Percentiles rank a stretch among this genome's conserved stretches.
Evolutionary conservation across 2,329 filamentous ascomycete species (phyloP).

Genomic region (Ceratocystis alfenasii): DNA sequence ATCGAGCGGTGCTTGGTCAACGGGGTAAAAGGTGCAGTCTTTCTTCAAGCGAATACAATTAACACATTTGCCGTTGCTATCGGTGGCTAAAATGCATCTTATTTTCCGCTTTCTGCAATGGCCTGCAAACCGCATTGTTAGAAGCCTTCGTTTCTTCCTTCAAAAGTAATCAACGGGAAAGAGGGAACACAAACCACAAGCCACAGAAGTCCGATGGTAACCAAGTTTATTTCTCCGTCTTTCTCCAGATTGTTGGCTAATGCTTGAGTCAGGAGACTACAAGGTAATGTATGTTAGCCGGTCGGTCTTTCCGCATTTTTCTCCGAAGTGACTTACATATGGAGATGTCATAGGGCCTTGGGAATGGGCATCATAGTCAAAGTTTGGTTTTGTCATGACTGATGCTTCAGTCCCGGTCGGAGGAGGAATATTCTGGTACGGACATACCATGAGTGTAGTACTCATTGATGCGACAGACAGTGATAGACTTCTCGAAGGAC

Average conservation of each 20-base stretch:
- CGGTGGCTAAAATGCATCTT: slow-evolving; percentile 67
- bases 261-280: slow-evolving; percentile 30
- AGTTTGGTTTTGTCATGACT: background rate
- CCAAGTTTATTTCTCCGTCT: slow-evolving; percentile 77
- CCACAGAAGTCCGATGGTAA: slow-evolving; percentile 89
- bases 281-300: slow-evolving; percentile 28
- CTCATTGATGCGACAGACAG: slow-evolving; percentile 2
- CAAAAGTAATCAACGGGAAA: background rate
- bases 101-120: slow-evolving; percentile 92
- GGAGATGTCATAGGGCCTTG: background rate
- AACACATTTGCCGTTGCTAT: slow-evolving; percentile 64
- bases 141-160: background rate
- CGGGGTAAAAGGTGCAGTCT: slow-evolving; percentile 83
- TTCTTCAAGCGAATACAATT: slow-evolving; percentile 93
- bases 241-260: slow-evolving; percentile 32
- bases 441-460: background rate
- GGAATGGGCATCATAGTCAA: background rate
- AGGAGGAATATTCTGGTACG: background rate
- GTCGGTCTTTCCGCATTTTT: background rate
- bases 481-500: background rate
- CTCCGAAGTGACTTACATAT: slow-evolving; percentile 28
- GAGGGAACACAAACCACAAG: slow-evolving; percentile 65
- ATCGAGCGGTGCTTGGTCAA: slow-evolving; percentile 54
- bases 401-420: background rate
- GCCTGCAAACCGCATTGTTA: slow-evolving; percentile 38